Base-by-base conservation (phyloP, 768 basidiomycete genomes). In the Boletus speciosus region DNA sequence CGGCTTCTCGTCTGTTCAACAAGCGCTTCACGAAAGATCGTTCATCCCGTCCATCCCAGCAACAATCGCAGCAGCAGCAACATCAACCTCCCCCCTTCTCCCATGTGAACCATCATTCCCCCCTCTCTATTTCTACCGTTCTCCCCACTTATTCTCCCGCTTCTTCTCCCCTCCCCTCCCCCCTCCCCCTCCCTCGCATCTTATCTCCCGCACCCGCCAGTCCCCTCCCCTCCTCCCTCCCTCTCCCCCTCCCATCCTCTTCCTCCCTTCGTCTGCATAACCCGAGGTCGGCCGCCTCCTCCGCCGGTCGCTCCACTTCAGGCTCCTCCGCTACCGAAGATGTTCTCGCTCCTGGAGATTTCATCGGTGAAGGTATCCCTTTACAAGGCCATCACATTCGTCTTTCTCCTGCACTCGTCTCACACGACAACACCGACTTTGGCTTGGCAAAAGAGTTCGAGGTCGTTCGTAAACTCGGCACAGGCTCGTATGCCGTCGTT, bases 401-500 rank as follows among this genome's bases (percentile, higher is more conserved):
- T 52, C 78, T 84, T 49, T 82, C 88, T 46, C 78, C 69, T 25
- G 65, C 71, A 2, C 67, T 65, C 31, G 59, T 68, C 25, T 67
- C 70, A 23, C 66, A 71, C 47, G 64, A 68, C 29, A 62, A 59
- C 41, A 63, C 76, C 54, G 69, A 75, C 54, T 65, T 66, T 56
- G 76, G 77, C 52, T 82, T 83, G 19, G 85, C 84, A 15, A 74
- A 70, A 21, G 83, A 85, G 60, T 93, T 95, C 56, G 81, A 93
- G 74, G 93, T 98, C 68, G 81, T 95, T 61, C 78, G 89, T 52
- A 83, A 83, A 58, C 82, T 96, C 49, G 94, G 94, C 46, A 85
- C 89, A 0, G 94, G 94, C 61, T 89, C 86, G 57, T 97, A 96
- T 68, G 94, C 94, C 15, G 89, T 93, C 64, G 94, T 97, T 51